phyloP scores from a whole-genome alignment of 2,329 filamentous ascomycete species.

The Alternaria gansuensis region DNA sequence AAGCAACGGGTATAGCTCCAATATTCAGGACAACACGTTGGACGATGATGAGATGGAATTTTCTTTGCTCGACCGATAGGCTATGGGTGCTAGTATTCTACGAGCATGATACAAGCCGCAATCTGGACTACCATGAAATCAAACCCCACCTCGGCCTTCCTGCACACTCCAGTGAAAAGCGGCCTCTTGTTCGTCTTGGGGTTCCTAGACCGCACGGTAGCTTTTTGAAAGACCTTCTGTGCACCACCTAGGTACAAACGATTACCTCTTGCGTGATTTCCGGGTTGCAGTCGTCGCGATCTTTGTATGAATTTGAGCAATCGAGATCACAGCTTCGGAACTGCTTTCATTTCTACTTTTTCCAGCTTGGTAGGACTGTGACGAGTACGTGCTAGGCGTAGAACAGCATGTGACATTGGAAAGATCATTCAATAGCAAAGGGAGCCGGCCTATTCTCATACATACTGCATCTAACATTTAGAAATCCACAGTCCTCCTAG shows the following conservation, averaged over 20 bases:
- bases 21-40: conserved; percentile 18
- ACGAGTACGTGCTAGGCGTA: not conserved
- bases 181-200: not conserved
- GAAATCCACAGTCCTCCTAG: not conserved
- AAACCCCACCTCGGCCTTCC: not conserved
- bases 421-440: no score
- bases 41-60: conserved; percentile 36
- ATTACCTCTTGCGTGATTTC: not conserved
- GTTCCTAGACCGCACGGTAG: not conserved
- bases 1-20: conserved; percentile 9
- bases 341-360: not conserved
- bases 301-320: no score
- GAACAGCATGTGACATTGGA: not conserved
- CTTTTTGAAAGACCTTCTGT: not conserved
- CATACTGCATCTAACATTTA: not conserved
- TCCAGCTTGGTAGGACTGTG: not conserved
- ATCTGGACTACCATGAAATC: not conserved
- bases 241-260: not conserved
- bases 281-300: not conserved
- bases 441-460: not conserved
- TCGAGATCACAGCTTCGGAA: not conserved
- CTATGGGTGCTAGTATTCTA: not conserved
- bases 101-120: not conserved
- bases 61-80: conserved; percentile 27
- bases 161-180: not conserved